Base-by-base conservation (phyloP, 495 filamentous ascomycete genomes). In the Cercophora sp. region DNA sequence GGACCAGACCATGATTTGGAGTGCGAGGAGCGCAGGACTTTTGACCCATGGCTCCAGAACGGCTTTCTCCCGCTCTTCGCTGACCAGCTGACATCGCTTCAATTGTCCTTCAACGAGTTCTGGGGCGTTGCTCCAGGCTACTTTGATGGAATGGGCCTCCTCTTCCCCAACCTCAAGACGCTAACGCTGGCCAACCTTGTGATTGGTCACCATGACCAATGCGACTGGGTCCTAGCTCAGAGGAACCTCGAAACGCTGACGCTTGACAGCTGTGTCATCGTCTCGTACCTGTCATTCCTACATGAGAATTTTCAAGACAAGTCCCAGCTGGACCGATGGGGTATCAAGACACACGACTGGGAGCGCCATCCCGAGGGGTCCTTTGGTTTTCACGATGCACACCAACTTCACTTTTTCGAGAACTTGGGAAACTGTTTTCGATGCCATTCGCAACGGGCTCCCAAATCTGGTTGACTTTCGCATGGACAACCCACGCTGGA, bases 131-230 rank as follows among this genome's bases (percentile, higher is more conserved):
- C 6, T 13, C 51, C 51, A 8, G 51, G 29, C 3, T 34, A 46
- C 24, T 54, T 54, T 20, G 51, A 54, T 32, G 51, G 51, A n/a
- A 47, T 27, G 22, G 51, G 42, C 10, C 42, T 54, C 19, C 10
- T 29, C n/a, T 54, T 54, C 42, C 51, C 51, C 2, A 25, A 47
- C 22, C 42, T 54, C 31, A 46, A 44, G 20, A 54, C 20, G 8
- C 31, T 54, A 22, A 46, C 31, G 5, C 18, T 54, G 40, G 5
- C 10, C 16, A 20, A 54, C 1, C 47, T 39, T 40, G 41, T 47
- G 23, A 54, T 54, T 31, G 41, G 41, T 13, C 51, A 54, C 31
- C 27, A 54, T 24, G 41, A 54, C 24, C 51, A 54, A 22, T 54
- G 46, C 29, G 51, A 54, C 42, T 54, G 51, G 51, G 51, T 54